Base-by-base conservation (phyloP, 768 basidiomycete species). In the Tylopilus rubrobrunneus region DNA sequence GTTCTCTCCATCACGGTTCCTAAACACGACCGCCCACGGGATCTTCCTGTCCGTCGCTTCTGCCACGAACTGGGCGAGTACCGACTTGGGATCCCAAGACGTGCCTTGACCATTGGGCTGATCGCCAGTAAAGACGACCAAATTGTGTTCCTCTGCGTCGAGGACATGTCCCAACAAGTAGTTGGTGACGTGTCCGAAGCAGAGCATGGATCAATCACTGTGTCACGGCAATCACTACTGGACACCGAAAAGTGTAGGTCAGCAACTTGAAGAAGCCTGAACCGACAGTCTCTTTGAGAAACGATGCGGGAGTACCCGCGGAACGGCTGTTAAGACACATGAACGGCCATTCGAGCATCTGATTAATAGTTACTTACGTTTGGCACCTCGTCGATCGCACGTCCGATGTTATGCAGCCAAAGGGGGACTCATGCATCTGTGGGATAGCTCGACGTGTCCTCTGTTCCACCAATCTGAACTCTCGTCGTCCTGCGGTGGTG, bases 71-170 rank as follows among this genome's bases (percentile, higher is more conserved):
- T 98, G 98, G 14, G 94, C 87, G 7, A 98, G 73, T 4, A 96
- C 87, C 4, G 87, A 89, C 62, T 85, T 84, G 1, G 91, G 77
- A 57, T 97, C 93, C 89, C 94, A 98, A 0, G 87, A 83, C 0
- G 90, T 89, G 8, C 81, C 80, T 69, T 98, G 94, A 0, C 94
- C 95, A 59, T 96, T 97, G 25, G 97, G 78, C 69, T 95, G 92
- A 69, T 98, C 96, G 0, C 96, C 96, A 0, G 82, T 85, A 62
- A 98, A 94, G 8, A 99, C 86, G 45, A 98, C 87, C 11, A 99
- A 69, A 66, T 95, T 91, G 0, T 96, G 96, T 62, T 88, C 84
- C 71, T 96, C 92, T 14, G 74, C 68, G 48, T 91, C 89, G 23
- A 99, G 78, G 21, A 84, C 78, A 37, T 72, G 79, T 7, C 76